Percentiles rank a stretch among this genome's conserved stretches.
These are phyloP conservation scores for Hepatocystis sp. DNA, from an alignment of 169 alveolate species.

Conservation along the genomic window DNA sequence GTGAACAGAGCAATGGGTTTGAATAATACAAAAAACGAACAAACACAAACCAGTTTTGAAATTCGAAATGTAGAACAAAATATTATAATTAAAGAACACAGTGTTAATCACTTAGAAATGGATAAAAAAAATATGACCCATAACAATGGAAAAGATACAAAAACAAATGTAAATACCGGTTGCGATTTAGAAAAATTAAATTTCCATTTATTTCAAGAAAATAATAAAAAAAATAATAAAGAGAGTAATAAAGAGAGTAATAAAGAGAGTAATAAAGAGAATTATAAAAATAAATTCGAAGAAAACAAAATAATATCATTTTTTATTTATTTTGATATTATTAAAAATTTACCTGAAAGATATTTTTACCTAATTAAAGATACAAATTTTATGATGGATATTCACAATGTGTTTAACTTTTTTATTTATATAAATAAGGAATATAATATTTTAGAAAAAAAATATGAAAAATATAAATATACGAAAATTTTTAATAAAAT, in stretches of 20 bases:
- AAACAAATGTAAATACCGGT: too few relatives aligned
- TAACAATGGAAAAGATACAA: too few relatives aligned
- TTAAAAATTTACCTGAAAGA: conserved; percentile 17
- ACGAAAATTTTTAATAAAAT: conserved; percentile 10
- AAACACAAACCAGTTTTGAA: too few relatives aligned
- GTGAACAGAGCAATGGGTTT: background rate
- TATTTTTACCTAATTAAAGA: conserved; percentile 5
- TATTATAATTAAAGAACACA: too few relatives aligned
- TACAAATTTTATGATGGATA: conserved; percentile 34
- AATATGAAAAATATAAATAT: conserved; percentile 24
- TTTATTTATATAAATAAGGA: conserved; percentile 52
- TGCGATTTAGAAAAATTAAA: too few relatives aligned
- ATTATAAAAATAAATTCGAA: too few relatives aligned
- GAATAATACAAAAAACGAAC: too few relatives aligned
- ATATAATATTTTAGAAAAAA: conserved; percentile 26
- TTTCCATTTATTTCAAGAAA: too few relatives aligned
- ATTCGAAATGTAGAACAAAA: too few relatives aligned
- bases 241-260: background rate
- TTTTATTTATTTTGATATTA: conserved; percentile 40
- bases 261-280: background rate
- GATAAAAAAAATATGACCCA: too few relatives aligned
- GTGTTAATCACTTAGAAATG: too few relatives aligned
- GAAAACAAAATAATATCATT: conserved; percentile 45
- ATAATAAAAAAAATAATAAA: too few relatives aligned
- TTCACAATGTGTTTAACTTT: conserved; percentile 32